phyloP scores from a whole-genome alignment of 1,284 basidiomycete genomes.

The Puccinia brachypodii region DNA sequence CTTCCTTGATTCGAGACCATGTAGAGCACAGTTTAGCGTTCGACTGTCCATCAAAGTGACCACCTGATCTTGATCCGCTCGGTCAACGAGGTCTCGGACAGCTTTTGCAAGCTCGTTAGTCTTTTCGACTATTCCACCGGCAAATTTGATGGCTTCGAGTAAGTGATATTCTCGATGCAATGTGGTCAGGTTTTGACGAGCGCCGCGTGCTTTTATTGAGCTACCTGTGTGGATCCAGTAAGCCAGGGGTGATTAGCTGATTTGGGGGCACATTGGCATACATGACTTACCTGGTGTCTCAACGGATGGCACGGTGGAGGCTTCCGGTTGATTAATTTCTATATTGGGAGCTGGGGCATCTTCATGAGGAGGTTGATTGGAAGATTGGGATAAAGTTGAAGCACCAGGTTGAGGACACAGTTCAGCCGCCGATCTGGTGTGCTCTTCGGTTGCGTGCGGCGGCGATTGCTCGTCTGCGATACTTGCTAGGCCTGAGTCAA shows the following conservation, averaged over 20 bases:
- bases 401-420: not conserved
- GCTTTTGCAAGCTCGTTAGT: slow-evolving; percentile 43
- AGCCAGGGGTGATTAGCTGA: not conserved
- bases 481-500: not conserved
- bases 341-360: not conserved
- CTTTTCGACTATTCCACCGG: slow-evolving; percentile 45
- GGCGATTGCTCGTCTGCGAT: not conserved
- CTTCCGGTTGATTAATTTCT: not conserved
- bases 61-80: slow-evolving; percentile 25
- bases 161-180: slow-evolving; percentile 35
- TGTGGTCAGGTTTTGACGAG: slow-evolving; percentile 41
- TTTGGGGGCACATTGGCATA: not conserved
- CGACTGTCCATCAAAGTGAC: slow-evolving; percentile 63
- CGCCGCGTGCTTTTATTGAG: not conserved
- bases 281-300: not conserved
- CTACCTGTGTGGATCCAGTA: not conserved
- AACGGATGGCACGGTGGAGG: not conserved
- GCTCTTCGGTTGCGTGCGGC: not conserved
- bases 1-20: slow-evolving; percentile 65
- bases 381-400: not conserved
- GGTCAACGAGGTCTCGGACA: slow-evolving; percentile 31
- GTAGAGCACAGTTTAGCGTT: slow-evolving; percentile 66
- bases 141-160: slow-evolving; percentile 46
- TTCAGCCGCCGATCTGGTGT: not conserved
- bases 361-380: not conserved